Base-by-base conservation (phyloP, 768 basidiomycete genomes). In the Boletus sensibilis region DNA sequence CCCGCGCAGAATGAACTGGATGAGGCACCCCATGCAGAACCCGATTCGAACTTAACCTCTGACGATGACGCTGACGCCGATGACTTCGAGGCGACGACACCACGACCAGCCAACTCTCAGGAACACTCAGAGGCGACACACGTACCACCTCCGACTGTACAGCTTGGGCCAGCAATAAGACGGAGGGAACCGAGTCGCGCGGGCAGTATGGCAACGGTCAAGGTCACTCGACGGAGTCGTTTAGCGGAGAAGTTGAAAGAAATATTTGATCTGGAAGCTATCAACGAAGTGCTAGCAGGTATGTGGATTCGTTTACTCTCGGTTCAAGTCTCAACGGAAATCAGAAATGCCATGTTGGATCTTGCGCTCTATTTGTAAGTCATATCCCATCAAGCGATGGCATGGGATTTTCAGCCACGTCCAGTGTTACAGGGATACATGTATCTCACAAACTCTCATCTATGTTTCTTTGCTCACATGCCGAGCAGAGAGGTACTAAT, bases 381-480 rank as follows among this genome's bases (percentile, higher is more conserved):
- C 33, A 39, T 25, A 31, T 48, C 50, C 5, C 34, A 25, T 50
- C 47, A 27, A 23, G 14, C 12, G 27, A 31, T 34, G 25, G n/a
- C 49, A 5, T 40, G 5, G n/a, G 25, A 10, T 50, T 45, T 57
- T 58, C 20, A 61, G 23, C 34, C 50, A 56, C 16, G 37, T 40
- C 23, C 70, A 91, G 93, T 98, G 59, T 79, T 99, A 33, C 96
- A 99, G 73, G 96, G 96, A 2, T 98, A 96, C 69, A 92, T 99
- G 84, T 99, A 96, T 71, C 78, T 98, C 47, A 98, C 96, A 1
- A 91, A 91, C 64, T 85, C 88, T 12, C 90, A 96, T 69, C 72
- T 98, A 20, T 98, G 96, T 75, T 99, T 99, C 78, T 99, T 95
- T 72, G 93, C 93, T 3, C 93, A 93, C 69, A 89, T 96, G 86